A percentile compares a stretch with the other conserved stretches of the same genome.
Conservation (phyloP, 2,329 filamentous ascomycete genomes). For the Penicillium digitatum region DNA sequence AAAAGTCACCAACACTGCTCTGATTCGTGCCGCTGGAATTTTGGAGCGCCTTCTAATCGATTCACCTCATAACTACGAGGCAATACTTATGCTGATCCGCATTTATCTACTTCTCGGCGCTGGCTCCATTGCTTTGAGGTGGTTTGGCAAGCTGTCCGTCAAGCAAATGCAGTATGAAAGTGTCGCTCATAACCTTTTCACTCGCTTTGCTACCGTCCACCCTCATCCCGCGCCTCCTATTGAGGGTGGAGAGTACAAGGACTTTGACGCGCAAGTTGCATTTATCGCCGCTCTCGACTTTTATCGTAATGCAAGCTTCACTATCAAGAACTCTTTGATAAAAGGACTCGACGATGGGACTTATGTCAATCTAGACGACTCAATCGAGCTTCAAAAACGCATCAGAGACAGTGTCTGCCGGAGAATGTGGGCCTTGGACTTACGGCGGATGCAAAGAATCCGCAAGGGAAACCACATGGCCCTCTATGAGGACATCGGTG, state of each 20-base stretch:
- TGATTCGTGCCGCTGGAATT: conserved; percentile 39
- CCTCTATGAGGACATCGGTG: conserved; percentile 39
- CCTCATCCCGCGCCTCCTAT: conserved; percentile 41
- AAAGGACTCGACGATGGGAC: conserved; percentile 41
- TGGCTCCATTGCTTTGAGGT: conserved; percentile 45
- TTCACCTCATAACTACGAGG: conserved; percentile 47
- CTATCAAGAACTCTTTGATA: conserved; percentile 35
- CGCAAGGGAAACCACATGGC: conserved; percentile 36
- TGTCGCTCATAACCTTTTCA: conserved; percentile 47
- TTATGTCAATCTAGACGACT: conserved; percentile 44
- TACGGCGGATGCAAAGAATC: conserved; percentile 40
- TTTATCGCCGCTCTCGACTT: conserved; percentile 42
- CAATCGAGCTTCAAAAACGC: conserved; percentile 39
- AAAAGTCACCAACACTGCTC: conserved; percentile 25
- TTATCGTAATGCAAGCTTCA: conserved; percentile 39
- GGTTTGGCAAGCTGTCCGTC: conserved; percentile 45
- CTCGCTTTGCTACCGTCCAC: conserved; percentile 47
- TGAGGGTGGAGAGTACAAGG: conserved; percentile 39
- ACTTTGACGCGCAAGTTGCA: conserved; percentile 42
- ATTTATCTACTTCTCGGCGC: conserved; percentile 45
- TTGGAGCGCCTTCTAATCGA: conserved; percentile 39
- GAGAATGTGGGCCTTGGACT: conserved; percentile 43
- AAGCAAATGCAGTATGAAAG: conserved; percentile 50
- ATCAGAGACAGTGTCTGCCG: conserved; percentile 41
- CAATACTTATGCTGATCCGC: conserved; percentile 43